Base-by-base conservation (phyloP, 768 basidiomycete genomes). In the Nidularia pulvinata region DNA sequence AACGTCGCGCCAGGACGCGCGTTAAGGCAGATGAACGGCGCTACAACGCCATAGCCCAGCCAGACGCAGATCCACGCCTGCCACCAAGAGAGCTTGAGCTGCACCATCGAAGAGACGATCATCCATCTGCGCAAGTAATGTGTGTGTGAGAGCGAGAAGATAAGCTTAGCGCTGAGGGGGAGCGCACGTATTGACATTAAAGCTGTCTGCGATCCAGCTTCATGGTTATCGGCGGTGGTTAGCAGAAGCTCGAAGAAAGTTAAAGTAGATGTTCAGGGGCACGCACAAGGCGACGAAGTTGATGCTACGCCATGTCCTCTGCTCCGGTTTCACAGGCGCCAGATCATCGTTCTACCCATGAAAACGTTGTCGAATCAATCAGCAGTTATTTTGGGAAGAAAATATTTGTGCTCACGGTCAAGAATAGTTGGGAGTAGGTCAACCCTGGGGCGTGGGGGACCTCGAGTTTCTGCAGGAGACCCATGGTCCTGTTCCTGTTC, bases 11-110 rank as follows among this genome's bases (percentile, higher is more conserved):
- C 89, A 4, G 87, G 88, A 30, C 87, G 80, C 25, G 88, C 91
- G 62, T 92, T 93, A 57, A 89, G 65, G 25, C 85, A 85, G 55
- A 93, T 78, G 70, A 95, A 87, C 0, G 84, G 84, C 1, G 87
- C 84, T 19, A 82, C 81, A 52, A 84, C 55, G 1, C 63, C 81
- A 65, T 76, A 88, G 46, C 76, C 84, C 35, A 88, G 58, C 86
- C 85, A 89, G 10, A 88, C 86, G 55, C 86, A 91, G 50, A 93
- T 77, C 88, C 91, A 89, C 13, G 91, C 85, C 65, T 91, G 87
- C 89, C 88, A 92, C 89, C 88, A 91, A 0, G 85, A 85, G 33
- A 91, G 77, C 3, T 86, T 86, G 32, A 84, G 68, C 56, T 86
- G 81, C 33, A 86, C 78, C 88, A 90, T 88, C 10, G 86, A 85